Conservation (phyloP, 441 rosid species). For the Populus hybrid region DNA sequence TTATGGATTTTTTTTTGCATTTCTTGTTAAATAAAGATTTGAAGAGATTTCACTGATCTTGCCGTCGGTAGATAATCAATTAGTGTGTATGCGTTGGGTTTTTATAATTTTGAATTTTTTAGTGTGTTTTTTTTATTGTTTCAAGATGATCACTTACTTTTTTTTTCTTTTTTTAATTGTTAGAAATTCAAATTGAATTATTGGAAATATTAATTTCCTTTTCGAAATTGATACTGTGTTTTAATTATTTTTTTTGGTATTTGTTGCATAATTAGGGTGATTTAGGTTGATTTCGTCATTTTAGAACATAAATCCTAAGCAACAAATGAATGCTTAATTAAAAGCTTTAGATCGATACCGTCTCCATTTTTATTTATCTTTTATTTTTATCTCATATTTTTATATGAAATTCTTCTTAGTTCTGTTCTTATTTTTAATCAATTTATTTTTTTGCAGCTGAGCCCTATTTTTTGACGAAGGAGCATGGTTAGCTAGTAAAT, state of each 20-base stretch:
- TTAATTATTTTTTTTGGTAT: too few relatives aligned
- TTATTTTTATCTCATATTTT: too few relatives aligned
- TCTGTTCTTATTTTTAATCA: too few relatives aligned
- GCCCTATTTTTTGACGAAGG: conserved; percentile 20
- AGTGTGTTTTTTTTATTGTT: neutral
- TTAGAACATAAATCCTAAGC: neutral
- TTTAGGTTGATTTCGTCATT: neutral
- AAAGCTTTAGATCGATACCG: neutral
- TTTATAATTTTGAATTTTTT: neutral
- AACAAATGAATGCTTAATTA: neutral
- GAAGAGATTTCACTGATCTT: neutral
- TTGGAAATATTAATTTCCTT: neutral
- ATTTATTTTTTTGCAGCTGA: too few relatives aligned
- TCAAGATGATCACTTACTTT: neutral
- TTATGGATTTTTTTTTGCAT: too few relatives aligned
- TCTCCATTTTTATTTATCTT: too few relatives aligned
- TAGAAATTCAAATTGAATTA: neutral
- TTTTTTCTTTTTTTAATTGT: too few relatives aligned
- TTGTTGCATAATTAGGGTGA: neutral
- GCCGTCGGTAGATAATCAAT: neutral
- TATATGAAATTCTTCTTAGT: too few relatives aligned
- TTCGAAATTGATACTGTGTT: neutral
- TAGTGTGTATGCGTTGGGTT: neutral
- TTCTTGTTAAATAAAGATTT: neutral
- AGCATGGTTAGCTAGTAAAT: conserved; percentile 11